These are phyloP conservation scores for Aspergillus heteromorphus DNA, from an alignment of 495 filamentous ascomycete species.

Conservation along the genomic window DNA sequence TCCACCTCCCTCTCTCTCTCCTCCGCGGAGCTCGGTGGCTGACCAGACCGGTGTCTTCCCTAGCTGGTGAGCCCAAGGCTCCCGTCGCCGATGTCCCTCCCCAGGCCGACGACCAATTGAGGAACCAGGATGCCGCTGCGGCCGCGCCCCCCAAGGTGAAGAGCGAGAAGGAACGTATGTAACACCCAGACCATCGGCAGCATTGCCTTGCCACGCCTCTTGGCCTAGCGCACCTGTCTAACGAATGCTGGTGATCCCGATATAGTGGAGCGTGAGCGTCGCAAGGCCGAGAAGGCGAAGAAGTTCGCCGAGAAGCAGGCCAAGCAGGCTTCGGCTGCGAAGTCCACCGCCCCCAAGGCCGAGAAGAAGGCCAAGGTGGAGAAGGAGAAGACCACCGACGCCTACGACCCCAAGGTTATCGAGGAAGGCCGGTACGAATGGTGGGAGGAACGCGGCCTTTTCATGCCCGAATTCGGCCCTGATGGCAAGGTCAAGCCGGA, in stretches of 20 bases:
- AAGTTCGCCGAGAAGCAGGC: constrained; percentile 56
- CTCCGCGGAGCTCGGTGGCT: neutral
- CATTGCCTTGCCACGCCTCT: neutral
- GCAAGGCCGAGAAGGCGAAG: constrained; percentile 55
- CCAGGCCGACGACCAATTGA: constrained; percentile 42
- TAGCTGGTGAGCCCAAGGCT: constrained; percentile 51
- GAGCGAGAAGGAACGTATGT: constrained; percentile 54
- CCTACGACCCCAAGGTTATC: constrained; percentile 52
- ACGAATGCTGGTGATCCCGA: constrained; percentile 15
- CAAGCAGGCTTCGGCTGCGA: constrained; percentile 36
- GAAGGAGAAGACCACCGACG: constrained; percentile 48
- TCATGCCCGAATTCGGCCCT: constrained; percentile 61
- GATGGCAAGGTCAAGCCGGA: constrained; percentile 63
- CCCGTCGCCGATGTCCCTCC: constrained; percentile 43
- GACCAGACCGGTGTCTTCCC: constrained; percentile 6
- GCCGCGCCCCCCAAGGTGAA: constrained; percentile 51
- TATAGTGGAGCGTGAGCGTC: constrained; percentile 51
- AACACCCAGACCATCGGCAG: neutral
- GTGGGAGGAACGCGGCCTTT: constrained; percentile 64
- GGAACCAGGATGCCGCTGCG: constrained; percentile 40
- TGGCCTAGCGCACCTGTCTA: neutral
- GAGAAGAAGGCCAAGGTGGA: constrained; percentile 53
- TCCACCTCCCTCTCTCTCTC: neutral
- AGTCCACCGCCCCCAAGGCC: constrained; percentile 43
- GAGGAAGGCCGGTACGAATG: constrained; percentile 53